Evolutionary conservation across 306 rosid genomes (phyloP), one percentile per base, ranked within the genome.

Genomic region (Rosa rugosa): DNA sequence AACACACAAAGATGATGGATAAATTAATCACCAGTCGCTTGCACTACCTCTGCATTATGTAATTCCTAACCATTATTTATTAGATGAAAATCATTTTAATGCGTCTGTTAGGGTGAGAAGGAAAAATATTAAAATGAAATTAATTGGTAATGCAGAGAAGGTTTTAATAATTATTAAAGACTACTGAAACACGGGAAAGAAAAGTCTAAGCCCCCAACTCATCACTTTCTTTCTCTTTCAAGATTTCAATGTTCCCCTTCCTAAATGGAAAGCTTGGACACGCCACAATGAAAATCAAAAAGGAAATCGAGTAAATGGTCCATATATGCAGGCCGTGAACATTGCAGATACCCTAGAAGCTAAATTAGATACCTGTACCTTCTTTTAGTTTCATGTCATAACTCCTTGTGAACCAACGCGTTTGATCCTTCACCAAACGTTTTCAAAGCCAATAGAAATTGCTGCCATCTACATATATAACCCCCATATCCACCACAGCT

Each of bases 401-500:
- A 84, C 45, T 11, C 71, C 41, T 38, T 36, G 25, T 8, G 6
- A 78, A 59, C 82, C 41, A 79, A 85, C 86, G 81, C 80, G 90
- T 79, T 83, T 72, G 51, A 75, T 73, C 64, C 84, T 70, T 83
- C 80, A 79, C 84, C 90, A 75, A 65, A 85, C 82, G 60, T 44
- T 73, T 23, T 11, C 56, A 23, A 49, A 71, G 8, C 51, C 47
- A 36, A 31, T 31, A 75, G 50, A 16, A 69, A 2, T 42, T 46
- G 9, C n/a, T 13, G 36, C 51, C 38, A n/a, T 73, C 77, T 11
- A 20, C n/a, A 27, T 9, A 51, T 36, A 20, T 6, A 8, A 14
- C 22, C 17, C 66, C 17, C 38, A 31, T 5, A 13, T 17, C 13
- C 53, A 6, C 22, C 76, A 16, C 63, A 12, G 36, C 69, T 57